Base-by-base conservation (phyloP, 2,329 filamentous ascomycete genomes). In the Diaporthe sp. region DNA sequence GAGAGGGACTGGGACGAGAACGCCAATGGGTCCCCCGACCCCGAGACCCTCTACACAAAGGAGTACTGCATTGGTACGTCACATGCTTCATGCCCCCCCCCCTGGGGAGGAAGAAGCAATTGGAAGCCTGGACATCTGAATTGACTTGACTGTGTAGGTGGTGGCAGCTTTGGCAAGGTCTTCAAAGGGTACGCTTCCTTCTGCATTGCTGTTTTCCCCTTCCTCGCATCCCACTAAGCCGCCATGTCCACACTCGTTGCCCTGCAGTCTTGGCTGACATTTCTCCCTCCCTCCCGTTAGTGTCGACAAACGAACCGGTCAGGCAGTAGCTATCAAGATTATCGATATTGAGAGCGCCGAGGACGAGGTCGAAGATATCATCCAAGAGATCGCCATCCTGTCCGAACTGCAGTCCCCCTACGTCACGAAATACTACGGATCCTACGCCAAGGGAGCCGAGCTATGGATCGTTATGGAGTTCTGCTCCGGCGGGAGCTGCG, bases 401-500 rank as follows among this genome's bases (percentile, higher is more conserved):
- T 98, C 97, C 42, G 96, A 97, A 84, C 91, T 99, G 78, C 94
- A 97, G 85, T 98, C 96, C 25, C 95, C 95, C 25, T 98, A 97
- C 81, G 96, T 98, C 76, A 99, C 97, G 51, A 97, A 97, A 84
- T 99, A 99, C 87, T 95, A 98, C 85, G 97, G 97, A 78, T 98
- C 96, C 73, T 98, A 97, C 81, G 92, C 98, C 78, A 98, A 98
- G 81, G 97, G 96, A 32, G 97, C 96, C 3, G 94, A 98, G 85
- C 86, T 99, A 80, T 99, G 97, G 97, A 99, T 99, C 79, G 95
- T 98, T 83, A 99, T 99, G 97, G 97, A 99, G 84, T 99, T 97
- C 81, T 99, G 97, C 84, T 96, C 96, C 1, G 97, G 97, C 30
- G 97, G 97, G 6, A 98, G 96, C 84, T 98, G 97, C 81, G 95